Evolutionary conservation across 805 yeast genomes (phyloP).

Genomic region (Wickerhamiella shivajii): DNA sequence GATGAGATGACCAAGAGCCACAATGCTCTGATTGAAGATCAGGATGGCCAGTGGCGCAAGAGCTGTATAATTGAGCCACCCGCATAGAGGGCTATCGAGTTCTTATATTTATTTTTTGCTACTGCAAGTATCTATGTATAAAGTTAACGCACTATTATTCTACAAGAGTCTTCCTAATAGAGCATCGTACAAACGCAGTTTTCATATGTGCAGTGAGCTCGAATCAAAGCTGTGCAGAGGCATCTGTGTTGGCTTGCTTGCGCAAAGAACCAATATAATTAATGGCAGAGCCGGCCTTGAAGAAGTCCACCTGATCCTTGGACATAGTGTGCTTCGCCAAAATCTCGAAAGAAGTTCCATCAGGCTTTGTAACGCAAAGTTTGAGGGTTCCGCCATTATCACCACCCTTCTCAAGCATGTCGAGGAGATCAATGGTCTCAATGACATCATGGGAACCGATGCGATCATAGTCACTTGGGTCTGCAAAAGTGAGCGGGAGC

Average conservation of each 20-base stretch:
- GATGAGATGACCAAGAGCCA: conserved; percentile 23
- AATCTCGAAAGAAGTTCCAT: conserved; percentile 57
- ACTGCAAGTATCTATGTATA: neutral
- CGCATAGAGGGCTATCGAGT: conserved; percentile 2
- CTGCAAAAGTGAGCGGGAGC: conserved; percentile 84
- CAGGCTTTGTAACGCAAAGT: conserved; percentile 54
- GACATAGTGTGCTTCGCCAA: conserved; percentile 92
- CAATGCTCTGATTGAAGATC: conserved; percentile 18
- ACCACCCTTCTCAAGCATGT: conserved; percentile 68
- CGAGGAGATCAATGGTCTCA: conserved; percentile 58
- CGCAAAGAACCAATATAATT: conserved; percentile 62
- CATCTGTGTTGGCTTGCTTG: neutral
- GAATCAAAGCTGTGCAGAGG: no score
- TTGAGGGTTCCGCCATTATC: conserved; percentile 72
- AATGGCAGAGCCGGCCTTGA: conserved; percentile 95
- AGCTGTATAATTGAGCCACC: conserved; percentile 25
- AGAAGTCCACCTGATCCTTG: conserved; percentile 85
- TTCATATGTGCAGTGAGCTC: neutral
- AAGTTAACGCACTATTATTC: neutral
- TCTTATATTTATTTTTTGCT: no score
- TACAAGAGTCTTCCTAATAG: neutral
- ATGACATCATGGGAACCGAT: conserved; percentile 63
- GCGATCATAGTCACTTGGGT: conserved; percentile 78
- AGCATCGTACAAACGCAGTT: neutral
- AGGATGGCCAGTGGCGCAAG: conserved; percentile 26